Evolutionary conservation across 805 yeast species (phyloP).

Genomic region (Wickerhamomyces alni): DNA sequence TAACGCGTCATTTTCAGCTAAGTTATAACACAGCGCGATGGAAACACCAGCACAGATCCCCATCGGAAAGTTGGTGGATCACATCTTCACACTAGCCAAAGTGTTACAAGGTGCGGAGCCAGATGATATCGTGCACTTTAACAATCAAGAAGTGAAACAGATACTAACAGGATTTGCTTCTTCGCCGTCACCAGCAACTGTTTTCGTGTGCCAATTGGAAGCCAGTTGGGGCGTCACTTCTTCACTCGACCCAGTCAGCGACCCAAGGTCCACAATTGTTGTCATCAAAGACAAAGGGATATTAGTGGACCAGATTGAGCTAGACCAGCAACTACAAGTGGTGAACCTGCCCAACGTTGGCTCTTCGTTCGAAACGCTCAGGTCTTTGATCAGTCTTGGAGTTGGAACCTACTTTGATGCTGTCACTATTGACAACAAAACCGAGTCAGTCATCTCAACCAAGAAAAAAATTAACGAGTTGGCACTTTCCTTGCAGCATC

Average conservation of each 20-base stretch:
- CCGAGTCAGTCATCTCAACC: conserved; percentile 37
- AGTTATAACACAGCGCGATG: background rate
- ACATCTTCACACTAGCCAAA: conserved; percentile 24
- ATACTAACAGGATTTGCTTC: conserved; percentile 15
- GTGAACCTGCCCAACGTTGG: conserved; percentile 28
- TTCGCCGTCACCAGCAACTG: conserved; percentile 18
- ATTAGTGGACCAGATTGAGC: conserved; percentile 15
- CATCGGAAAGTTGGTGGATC: conserved; percentile 15
- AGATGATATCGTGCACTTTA: conserved; percentile 23
- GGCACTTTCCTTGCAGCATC: conserved; percentile 56
- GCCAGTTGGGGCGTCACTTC: conserved; percentile 12
- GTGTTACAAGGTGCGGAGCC: conserved; percentile 23
- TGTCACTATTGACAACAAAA: conserved; percentile 23
- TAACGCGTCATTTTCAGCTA: background rate
- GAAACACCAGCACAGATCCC: conserved; percentile 2
- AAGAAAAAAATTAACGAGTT: conserved; percentile 65
- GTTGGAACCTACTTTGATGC: conserved; percentile 66
- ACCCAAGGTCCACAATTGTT: conserved; percentile 26
- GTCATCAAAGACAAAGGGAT: conserved; percentile 38
- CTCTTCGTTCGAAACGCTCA: conserved; percentile 44
- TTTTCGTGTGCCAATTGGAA: conserved; percentile 18
- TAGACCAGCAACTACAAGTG: conserved; percentile 29
- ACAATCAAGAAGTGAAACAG: conserved; percentile 9
- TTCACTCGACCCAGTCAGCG: conserved; percentile 5
- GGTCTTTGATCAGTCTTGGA: conserved; percentile 55